These are phyloP conservation scores for Suhomyces maxii DNA, from an alignment of 1,139 yeast genomes.

Conservation along the genomic window DNA sequence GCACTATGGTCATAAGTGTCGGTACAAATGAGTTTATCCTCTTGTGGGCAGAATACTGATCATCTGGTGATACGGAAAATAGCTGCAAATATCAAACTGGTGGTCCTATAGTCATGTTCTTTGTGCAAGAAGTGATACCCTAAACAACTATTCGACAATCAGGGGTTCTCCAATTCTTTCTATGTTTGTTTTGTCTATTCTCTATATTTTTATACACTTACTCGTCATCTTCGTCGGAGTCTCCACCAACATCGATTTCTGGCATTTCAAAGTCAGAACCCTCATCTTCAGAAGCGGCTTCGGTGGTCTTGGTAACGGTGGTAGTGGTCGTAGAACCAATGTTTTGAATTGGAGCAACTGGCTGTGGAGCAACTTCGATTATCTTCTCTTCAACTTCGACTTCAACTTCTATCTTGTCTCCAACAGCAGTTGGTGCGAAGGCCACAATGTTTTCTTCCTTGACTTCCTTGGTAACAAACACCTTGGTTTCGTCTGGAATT, in stretches of 20 bases:
- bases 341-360: not conserved
- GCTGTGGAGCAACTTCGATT: not conserved
- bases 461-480: slow-evolving; percentile 9
- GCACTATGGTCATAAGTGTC: no score
- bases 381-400: not conserved
- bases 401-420: not conserved
- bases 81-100: no score
- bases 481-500: slow-evolving; percentile 3
- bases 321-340: not conserved
- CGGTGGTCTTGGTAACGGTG: not conserved
- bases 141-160: no score
- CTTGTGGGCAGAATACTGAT: no score
- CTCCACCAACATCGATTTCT: slow-evolving; percentile 45
- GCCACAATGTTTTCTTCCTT: slow-evolving; percentile 8
- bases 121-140: no score
- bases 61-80: no score
- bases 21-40: no score
- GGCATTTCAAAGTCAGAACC: slow-evolving; percentile 62
- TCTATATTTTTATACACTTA: no score
- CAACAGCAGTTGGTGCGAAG: not conserved
- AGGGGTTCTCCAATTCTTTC: not conserved
- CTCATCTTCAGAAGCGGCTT: slow-evolving; percentile 24
- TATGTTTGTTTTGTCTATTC: not conserved
- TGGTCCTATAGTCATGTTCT: no score
- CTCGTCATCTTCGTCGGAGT: slow-evolving; percentile 23